A percentile compares a stretch with the other conserved stretches of the same genome.
Evolutionary conservation across 306 rosid genomes (phyloP).

Genomic region (Cicer chorassanicum): DNA sequence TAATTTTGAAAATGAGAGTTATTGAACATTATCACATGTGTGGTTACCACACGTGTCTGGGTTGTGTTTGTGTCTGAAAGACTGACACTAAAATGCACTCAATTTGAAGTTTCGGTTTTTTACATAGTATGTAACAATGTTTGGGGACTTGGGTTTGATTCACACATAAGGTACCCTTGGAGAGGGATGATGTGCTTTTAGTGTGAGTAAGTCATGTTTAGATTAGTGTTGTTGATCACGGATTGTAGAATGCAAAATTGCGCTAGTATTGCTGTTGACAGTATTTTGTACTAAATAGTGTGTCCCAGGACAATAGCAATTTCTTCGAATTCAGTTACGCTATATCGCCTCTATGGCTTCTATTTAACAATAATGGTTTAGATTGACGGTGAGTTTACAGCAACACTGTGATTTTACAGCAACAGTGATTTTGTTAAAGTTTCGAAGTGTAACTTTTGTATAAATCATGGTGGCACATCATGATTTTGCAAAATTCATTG

Average conservation of each 20-base stretch:
- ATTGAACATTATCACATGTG: too few species aligned
- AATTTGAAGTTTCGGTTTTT: background rate
- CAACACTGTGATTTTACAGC: too few species aligned
- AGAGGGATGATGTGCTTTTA: background rate
- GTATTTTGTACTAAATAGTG: too few species aligned
- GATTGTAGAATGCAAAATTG: too few species aligned
- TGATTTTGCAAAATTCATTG: background rate
- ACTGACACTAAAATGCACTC: background rate
- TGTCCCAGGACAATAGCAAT: too few species aligned
- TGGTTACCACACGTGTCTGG: background rate
- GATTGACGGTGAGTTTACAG: too few species aligned
- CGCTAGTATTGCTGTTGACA: too few species aligned
- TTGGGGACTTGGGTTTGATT: background rate
- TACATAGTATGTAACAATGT: background rate
- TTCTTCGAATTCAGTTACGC: too few species aligned
- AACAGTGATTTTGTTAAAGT: too few species aligned
- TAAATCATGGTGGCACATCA: background rate
- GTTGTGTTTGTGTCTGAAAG: background rate
- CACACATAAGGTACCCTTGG: background rate
- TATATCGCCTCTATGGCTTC: too few species aligned
- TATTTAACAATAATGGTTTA: too few species aligned
- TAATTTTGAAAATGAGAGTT: background rate
- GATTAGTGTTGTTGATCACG: too few species aligned
- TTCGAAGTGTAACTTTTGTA: background rate
- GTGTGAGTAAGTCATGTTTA: background rate